Evolutionary conservation across 225 moss, liverwort and hornwort species (phyloP).

Genomic region (Sphagnum tenellum): DNA sequence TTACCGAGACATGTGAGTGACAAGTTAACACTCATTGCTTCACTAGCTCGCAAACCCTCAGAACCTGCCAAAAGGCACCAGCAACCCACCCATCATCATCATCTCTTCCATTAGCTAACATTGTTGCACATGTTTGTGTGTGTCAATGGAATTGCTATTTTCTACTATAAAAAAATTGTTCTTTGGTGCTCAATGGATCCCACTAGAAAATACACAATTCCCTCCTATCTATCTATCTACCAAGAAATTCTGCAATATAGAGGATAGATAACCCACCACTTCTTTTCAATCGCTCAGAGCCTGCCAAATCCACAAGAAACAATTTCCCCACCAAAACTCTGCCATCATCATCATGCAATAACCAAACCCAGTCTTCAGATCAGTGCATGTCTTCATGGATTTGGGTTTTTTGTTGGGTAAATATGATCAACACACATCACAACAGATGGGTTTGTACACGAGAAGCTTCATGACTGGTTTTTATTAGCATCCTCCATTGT

Average conservation of each 20-base stretch:
- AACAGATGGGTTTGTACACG: too few relatives aligned
- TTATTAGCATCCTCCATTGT: too few relatives aligned
- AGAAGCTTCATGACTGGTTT: too few relatives aligned
- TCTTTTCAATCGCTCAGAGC: slow-evolving; percentile 82
- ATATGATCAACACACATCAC: too few relatives aligned
- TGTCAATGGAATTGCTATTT: too few relatives aligned
- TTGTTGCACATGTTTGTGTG: too few relatives aligned
- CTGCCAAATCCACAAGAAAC: slow-evolving; percentile 85
- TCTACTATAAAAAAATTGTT: too few relatives aligned
- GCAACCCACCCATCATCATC: neutral
- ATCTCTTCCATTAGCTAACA: neutral
- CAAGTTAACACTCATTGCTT: slow-evolving; percentile 91
- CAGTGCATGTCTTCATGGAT: neutral
- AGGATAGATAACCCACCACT: slow-evolving; percentile 35
- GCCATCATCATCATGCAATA: slow-evolving; percentile 5
- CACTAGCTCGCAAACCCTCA: slow-evolving; percentile 78
- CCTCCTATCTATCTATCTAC: too few relatives aligned
- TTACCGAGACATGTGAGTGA: slow-evolving; percentile 77
- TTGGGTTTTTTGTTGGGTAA: neutral
- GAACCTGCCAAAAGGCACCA: slow-evolving; percentile 37
- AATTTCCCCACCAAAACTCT: slow-evolving; percentile 70
- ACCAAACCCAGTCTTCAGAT: slow-evolving; percentile 3
- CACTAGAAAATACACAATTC: too few relatives aligned
- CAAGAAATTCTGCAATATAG: too few relatives aligned
- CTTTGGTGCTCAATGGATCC: too few relatives aligned